These are phyloP conservation scores for Lolium rigidum DNA, from an alignment of 176 grass and related monocot species.

Conservation along the genomic window DNA sequence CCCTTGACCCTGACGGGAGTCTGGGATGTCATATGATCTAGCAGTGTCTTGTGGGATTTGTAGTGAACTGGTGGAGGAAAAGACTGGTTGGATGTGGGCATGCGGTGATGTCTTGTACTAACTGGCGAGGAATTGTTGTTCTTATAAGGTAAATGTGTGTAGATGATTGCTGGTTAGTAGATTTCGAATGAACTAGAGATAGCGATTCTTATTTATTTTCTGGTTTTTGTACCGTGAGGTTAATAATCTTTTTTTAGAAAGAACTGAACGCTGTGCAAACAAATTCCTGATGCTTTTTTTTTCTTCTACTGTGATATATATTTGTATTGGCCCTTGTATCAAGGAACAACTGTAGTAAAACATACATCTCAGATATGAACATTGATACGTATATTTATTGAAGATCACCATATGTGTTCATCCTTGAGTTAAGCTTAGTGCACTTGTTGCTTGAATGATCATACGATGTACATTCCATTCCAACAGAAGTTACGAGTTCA, in stretches of 20 bases:
- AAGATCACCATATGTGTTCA: neutral
- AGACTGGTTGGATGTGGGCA: neutral
- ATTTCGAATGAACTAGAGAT: neutral
- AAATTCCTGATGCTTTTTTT: neutral
- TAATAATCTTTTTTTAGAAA: slow-evolving; percentile 1
- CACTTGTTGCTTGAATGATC: neutral
- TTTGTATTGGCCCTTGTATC: neutral
- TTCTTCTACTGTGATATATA: no score
- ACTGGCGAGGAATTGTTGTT: no score
- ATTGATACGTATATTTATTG: neutral
- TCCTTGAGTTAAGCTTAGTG: neutral
- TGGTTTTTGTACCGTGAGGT: neutral
- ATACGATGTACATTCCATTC: neutral
- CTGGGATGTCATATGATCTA: neutral
- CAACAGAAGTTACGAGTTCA: neutral
- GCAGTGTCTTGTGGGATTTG: neutral
- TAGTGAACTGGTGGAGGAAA: neutral
- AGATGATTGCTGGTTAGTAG: slow-evolving; percentile 8
- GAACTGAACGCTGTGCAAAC: neutral
- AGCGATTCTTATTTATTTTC: slow-evolving; percentile 17
- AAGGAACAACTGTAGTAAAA: neutral
- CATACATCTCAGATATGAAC: neutral
- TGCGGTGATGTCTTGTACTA: neutral
- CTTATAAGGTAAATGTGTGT: slow-evolving; percentile 37
- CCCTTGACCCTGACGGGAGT: neutral